Conservation (phyloP, 306 rosid genomes). For the Trifolium repens region DNA sequence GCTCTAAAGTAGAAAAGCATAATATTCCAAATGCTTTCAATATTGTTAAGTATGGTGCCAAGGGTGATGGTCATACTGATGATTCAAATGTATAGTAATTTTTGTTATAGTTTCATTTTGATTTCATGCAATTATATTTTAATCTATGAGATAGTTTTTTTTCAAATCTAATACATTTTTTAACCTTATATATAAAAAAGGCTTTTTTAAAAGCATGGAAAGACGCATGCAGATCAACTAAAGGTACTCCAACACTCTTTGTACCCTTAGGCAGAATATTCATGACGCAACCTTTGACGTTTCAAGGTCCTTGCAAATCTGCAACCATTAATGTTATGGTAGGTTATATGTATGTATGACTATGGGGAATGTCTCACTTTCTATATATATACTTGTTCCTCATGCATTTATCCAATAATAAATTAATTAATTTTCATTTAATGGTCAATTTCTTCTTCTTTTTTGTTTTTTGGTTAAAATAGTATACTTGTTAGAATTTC, state of each 20-base stretch:
- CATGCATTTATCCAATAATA: neutral
- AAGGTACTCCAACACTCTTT: conserved; percentile 37
- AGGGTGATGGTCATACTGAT: neutral
- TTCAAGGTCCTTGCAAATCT: conserved; percentile 61
- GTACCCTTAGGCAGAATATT: conserved; percentile 51
- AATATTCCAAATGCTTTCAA: neutral
- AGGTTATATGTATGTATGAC: neutral
- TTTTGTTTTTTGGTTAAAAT: too few species aligned
- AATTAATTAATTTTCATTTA: neutral
- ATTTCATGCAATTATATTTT: neutral
- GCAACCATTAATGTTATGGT: conserved; percentile 3
- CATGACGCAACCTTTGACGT: conserved; percentile 49
- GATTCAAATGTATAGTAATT: conserved; percentile 7
- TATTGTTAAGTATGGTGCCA: conserved; percentile 3
- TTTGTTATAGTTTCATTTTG: neutral
- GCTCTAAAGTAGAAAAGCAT: neutral
- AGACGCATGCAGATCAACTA: conserved; percentile 40
- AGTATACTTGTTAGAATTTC: too few species aligned
- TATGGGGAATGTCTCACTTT: neutral
- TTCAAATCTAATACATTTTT: neutral
- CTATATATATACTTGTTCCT: neutral
- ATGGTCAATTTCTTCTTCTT: neutral
- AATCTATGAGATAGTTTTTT: neutral
- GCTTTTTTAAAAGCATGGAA: conserved; percentile 63
- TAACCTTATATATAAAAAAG: conserved; percentile 32